phyloP scores from a whole-genome alignment of 805 yeast genomes.

The Lachancea sp. region DNA sequence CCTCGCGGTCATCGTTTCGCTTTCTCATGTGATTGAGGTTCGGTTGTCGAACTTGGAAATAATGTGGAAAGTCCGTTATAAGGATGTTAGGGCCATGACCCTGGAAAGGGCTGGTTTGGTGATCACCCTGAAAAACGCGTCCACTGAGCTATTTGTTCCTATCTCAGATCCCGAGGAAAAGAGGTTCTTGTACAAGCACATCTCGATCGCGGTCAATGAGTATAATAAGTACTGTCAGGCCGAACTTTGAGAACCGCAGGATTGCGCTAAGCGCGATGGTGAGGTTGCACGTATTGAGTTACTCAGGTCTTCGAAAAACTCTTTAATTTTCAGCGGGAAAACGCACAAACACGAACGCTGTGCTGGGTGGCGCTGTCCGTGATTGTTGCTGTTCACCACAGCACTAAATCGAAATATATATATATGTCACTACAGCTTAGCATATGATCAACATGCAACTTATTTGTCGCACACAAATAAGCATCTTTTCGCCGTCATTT shows the following conservation, averaged over 20 bases:
- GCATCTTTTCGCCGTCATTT: too few relatives aligned
- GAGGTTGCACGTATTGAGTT: too few relatives aligned
- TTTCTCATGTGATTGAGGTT: conserved; percentile 60
- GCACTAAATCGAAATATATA: too few relatives aligned
- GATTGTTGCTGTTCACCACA: too few relatives aligned
- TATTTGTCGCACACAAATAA: too few relatives aligned
- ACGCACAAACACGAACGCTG: too few relatives aligned
- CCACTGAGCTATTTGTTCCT: conserved; percentile 71
- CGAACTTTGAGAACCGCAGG: conserved; percentile 27
- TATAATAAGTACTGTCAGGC: conserved; percentile 68
- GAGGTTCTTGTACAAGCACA: conserved; percentile 58
- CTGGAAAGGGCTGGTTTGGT: conserved; percentile 76
- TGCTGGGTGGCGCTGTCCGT: too few relatives aligned
- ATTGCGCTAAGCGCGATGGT: too few relatives aligned
- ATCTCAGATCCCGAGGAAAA: conserved; percentile 61
- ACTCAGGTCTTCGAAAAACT: too few relatives aligned
- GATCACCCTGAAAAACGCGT: conserved; percentile 50
- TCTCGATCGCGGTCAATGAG: conserved; percentile 74
- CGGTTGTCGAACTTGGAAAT: conserved; percentile 52
- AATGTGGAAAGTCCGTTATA: conserved; percentile 68
- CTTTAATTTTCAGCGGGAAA: too few relatives aligned
- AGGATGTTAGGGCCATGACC: conserved; percentile 60
- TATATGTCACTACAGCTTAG: too few relatives aligned
- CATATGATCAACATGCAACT: too few relatives aligned
- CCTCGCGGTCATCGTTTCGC: conserved; percentile 68